Conservation (phyloP, 2,329 filamentous ascomycete species). For the Aspergillus fructus region DNA sequence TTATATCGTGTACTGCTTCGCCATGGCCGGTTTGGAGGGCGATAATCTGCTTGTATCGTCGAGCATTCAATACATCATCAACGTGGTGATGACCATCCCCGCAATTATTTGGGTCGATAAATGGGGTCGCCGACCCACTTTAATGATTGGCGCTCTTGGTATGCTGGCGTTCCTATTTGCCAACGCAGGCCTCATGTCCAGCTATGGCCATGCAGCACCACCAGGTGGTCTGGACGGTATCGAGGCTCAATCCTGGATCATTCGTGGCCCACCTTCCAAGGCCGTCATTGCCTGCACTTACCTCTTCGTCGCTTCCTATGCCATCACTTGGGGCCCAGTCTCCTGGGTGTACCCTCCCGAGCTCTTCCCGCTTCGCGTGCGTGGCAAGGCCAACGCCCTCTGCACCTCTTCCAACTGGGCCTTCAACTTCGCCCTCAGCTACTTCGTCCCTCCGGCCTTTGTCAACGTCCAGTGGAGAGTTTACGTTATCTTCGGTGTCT, state of each 20-base stretch:
- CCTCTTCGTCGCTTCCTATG: conserved; percentile 69
- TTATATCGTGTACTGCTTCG: conserved; percentile 65
- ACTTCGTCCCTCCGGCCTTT: conserved; percentile 59
- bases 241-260: conserved; percentile 39
- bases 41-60: conserved; percentile 64
- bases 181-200: conserved; percentile 44
- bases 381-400: conserved; percentile 63
- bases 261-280: conserved; percentile 52
- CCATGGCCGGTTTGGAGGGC: conserved; percentile 65
- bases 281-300: conserved; percentile 71
- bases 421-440: conserved; percentile 57
- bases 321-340: conserved; percentile 62
- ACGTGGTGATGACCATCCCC: conserved; percentile 74
- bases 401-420: conserved; percentile 64
- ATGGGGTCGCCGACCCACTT: conserved; percentile 69
- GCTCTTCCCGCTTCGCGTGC: conserved; percentile 61
- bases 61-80: conserved; percentile 74
- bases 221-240: conserved; percentile 40
- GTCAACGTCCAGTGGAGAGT: conserved; percentile 58
- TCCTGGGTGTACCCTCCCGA: conserved; percentile 62
- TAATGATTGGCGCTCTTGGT: conserved; percentile 63
- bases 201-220: conserved; percentile 38
- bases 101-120: conserved; percentile 74
- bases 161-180: conserved; percentile 54
- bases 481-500: conserved; percentile 74